Evolutionary conservation across 129 eudicot genomes (phyloP).

Genomic region (Cynara cardunculus): DNA sequence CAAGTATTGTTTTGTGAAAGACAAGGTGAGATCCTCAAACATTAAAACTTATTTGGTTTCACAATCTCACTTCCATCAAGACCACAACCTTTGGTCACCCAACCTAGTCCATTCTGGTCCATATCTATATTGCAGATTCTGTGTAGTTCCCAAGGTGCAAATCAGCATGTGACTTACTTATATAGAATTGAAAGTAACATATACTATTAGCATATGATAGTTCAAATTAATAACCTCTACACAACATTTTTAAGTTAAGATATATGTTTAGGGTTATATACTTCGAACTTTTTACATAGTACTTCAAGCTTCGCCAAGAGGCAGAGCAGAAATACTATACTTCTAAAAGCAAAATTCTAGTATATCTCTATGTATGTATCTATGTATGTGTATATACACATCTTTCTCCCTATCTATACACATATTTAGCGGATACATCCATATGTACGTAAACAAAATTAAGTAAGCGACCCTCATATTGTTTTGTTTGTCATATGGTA

Average conservation of each 20-base stretch:
- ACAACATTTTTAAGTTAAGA: background rate
- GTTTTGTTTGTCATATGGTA: too few relatives aligned
- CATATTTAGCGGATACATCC: background rate
- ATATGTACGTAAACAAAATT: background rate
- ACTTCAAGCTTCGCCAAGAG: background rate
- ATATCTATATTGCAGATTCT: too few relatives aligned
- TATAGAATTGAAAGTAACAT: too few relatives aligned
- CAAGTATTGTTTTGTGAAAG: background rate
- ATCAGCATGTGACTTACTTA: too few relatives aligned
- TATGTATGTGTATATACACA: background rate
- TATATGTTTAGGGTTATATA: background rate
- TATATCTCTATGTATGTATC: background rate
- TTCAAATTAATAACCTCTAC: background rate
- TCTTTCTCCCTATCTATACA: background rate
- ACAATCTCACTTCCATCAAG: too few relatives aligned
- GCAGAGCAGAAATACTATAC: background rate
- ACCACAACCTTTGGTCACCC: background rate
- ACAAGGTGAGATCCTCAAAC: background rate
- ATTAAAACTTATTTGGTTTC: too few relatives aligned
- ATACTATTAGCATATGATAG: background rate
- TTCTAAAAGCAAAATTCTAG: background rate
- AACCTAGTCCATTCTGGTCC: too few relatives aligned
- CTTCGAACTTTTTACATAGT: background rate
- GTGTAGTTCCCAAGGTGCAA: too few relatives aligned
- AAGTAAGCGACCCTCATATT: too few relatives aligned